phyloP scores from a whole-genome alignment of 345 rosid species.

The Eucalyptus curtisii region DNA sequence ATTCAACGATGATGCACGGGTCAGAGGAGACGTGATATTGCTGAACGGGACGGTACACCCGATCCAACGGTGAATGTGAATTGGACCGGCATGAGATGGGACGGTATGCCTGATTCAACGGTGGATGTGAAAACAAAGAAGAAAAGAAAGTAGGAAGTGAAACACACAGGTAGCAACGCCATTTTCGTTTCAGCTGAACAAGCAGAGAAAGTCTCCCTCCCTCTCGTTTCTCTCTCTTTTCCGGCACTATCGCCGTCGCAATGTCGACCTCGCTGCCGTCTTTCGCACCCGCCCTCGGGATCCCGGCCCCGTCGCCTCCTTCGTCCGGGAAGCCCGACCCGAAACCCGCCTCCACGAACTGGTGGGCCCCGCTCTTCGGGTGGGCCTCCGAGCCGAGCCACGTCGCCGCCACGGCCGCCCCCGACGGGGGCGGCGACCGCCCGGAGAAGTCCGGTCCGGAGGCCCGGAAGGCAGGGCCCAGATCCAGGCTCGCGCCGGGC shows the following conservation, averaged over 20 bases:
- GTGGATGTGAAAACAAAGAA: background rate
- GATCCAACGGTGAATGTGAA: background rate
- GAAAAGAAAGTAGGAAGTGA: background rate
- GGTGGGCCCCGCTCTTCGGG: slow-evolving; percentile 31
- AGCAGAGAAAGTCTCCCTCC: background rate
- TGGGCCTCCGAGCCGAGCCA: slow-evolving; percentile 15
- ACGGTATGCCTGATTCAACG: background rate
- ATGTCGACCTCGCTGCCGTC: background rate
- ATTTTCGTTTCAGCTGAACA: background rate
- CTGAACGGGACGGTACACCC: background rate
- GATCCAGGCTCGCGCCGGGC: slow-evolving; percentile 11
- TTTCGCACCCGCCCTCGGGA: background rate
- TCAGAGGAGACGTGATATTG: background rate
- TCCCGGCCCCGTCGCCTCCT: background rate
- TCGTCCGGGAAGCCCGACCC: background rate
- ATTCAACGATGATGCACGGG: background rate
- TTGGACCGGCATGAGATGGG: too few relatives aligned
- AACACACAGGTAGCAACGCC: too few relatives aligned
- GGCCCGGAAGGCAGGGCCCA: background rate
- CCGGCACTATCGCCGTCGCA: background rate
- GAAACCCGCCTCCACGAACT: background rate
- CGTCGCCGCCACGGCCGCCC: background rate
- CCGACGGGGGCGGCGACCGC: background rate
- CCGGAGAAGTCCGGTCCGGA: background rate
- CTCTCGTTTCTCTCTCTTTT: background rate